These are phyloP conservation scores for Clavariopsis aquatica DNA, from an alignment of 495 filamentous ascomycete species.

Conservation along the genomic window DNA sequence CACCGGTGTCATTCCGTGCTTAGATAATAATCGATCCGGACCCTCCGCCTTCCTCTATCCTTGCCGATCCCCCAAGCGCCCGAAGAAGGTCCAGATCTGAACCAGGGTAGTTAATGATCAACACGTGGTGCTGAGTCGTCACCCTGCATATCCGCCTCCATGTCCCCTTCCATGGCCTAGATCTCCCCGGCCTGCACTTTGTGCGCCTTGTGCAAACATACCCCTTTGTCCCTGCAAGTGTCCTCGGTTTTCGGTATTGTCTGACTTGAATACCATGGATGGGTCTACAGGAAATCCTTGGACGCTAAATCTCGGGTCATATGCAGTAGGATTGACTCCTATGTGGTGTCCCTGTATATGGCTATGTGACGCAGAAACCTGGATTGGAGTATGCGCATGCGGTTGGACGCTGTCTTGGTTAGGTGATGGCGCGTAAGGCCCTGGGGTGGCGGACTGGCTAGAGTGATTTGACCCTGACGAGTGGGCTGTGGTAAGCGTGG, in stretches of 20 bases:
- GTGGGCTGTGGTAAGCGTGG: conserved; percentile 17
- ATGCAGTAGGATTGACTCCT: conserved; percentile 15
- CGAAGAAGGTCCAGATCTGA: conserved; percentile 1
- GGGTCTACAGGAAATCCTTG: conserved; percentile 32
- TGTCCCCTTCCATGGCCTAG: conserved; percentile 19
- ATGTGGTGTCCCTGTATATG: conserved; percentile 30
- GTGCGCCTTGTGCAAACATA: conserved; percentile 10
- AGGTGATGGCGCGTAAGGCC: conserved; percentile 18
- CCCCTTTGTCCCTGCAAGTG: conserved; percentile 18
- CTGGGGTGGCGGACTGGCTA: conserved; percentile 28
- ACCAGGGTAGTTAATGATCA: not conserved
- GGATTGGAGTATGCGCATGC: conserved; percentile 15
- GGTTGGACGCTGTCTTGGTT: conserved; percentile 10
- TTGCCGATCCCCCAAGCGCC: not conserved
- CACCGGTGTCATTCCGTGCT: not conserved
- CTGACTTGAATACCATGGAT: conserved; percentile 26
- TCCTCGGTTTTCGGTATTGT: conserved; percentile 4
- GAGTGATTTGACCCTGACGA: conserved; percentile 20
- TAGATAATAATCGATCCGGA: not conserved
- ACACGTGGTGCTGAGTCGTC: not conserved
- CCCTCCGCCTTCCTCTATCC: not conserved
- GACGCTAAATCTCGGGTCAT: conserved; percentile 26
- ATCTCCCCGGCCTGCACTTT: conserved; percentile 15
- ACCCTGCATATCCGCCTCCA: conserved; percentile 23
- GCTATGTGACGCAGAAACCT: conserved; percentile 11